Evolutionary conservation across 1,139 yeast species (phyloP).

Genomic region (Taphrina populina): DNA sequence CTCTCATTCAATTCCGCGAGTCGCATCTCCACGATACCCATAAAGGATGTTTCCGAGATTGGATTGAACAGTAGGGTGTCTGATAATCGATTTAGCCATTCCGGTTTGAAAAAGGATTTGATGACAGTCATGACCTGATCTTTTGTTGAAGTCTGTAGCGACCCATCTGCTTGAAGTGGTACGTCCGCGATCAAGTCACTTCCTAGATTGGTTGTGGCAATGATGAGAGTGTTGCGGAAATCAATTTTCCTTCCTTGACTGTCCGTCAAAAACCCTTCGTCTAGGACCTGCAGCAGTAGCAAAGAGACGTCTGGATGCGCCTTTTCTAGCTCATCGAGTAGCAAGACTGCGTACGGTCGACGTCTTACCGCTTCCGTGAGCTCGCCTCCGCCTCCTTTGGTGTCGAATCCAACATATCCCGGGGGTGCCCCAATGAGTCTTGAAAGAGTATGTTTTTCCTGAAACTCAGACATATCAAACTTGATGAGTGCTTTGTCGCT

Average conservation of each 20-base stretch:
- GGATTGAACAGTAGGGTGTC: slow-evolving; percentile 88
- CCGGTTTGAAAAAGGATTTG: slow-evolving; percentile 81
- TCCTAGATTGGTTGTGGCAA: slow-evolving; percentile 97
- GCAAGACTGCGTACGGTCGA: slow-evolving; percentile 86
- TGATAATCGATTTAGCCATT: slow-evolving; percentile 88
- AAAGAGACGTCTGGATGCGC: slow-evolving; percentile 94
- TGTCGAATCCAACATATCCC: slow-evolving; percentile 95
- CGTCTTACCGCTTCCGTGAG: slow-evolving; percentile 93
- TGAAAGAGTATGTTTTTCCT: slow-evolving; percentile 86
- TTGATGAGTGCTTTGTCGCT: slow-evolving; percentile 81
- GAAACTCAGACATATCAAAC: slow-evolving; percentile 97
- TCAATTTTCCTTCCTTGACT: slow-evolving; percentile 92
- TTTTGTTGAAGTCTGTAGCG: slow-evolving; percentile 50
- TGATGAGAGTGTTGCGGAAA: slow-evolving; percentile 88
- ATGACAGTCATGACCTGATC: slow-evolving; percentile 69
- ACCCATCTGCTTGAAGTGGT: slow-evolving; percentile 39
- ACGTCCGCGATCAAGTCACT: slow-evolving; percentile 75
- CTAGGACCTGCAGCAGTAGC: slow-evolving; percentile 82
- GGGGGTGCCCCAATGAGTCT: slow-evolving; percentile 97
- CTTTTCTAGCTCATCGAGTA: slow-evolving; percentile 95
- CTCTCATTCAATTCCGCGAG: slow-evolving; percentile 76
- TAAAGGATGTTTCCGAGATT: slow-evolving; percentile 68
- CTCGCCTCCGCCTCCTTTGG: slow-evolving; percentile 62
- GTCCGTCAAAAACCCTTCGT: slow-evolving; percentile 91
- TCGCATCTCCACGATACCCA: slow-evolving; percentile 79